Evolutionary conservation across 805 yeast species (phyloP), one percentile per base, ranked within the genome.

Genomic region (Ogataea populi-albae): DNA sequence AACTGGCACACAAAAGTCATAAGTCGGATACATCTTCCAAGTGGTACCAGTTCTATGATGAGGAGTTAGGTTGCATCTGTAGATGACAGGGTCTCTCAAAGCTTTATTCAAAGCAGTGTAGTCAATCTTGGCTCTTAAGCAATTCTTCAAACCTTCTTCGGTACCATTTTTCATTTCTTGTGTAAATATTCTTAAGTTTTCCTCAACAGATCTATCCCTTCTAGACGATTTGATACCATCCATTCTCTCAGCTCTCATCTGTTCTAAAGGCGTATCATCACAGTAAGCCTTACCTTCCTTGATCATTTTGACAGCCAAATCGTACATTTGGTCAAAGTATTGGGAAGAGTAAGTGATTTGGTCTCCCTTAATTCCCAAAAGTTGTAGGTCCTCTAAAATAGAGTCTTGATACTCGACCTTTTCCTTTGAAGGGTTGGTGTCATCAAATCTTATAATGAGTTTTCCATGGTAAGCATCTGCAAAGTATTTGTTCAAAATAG

Each of bases 221-320:
- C 96, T 84, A 32, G 75, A 80, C 33, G 95, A 85, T 38, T 94
- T 82, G 50, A 87, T 80, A 64, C 99, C 99, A 47, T 87, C 96
- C 86, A 86, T 87, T 76, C 99, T 86, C 73, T 93, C 95, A 59
- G 89, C 95, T 70, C 99, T 85, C 99, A 93, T 93, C 62, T 77
- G 73, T 57, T 91, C 98, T 53, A 79, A 77, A 35, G 89, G 86
- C 30, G 99, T 93, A 58, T 93, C 98, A 60, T 93, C 99, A 71
- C 95, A 86, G 70, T 93, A 93, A 28, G 98, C 98, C 50, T 86
- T 82, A 45, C 97, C 98, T 40, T 85, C 95, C 66, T 86, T 86
- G 72, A 93, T 93, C 79, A 91, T 64, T 61, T 85, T 66, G 42
- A 91, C 61, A 42, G 95, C 93, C 45, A 77, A 71, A 20, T 87